These are phyloP conservation scores for Rosa multiflora DNA, from an alignment of 306 rosid genomes.

Conservation along the genomic window DNA sequence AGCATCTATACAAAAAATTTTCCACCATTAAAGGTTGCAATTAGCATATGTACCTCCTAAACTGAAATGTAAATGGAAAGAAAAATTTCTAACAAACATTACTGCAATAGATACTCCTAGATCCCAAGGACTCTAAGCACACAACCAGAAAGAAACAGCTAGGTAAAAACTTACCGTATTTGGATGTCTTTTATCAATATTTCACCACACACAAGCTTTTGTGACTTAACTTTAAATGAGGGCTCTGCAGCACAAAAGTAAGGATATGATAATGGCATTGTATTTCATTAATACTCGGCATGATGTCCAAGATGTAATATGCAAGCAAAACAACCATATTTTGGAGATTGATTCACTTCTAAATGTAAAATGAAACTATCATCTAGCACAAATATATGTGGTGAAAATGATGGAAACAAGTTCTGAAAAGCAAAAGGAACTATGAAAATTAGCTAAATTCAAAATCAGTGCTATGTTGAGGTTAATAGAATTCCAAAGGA, in stretches of 20 bases:
- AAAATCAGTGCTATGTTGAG: background rate
- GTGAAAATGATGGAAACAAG: background rate
- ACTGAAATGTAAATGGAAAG: background rate
- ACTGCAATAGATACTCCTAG: background rate
- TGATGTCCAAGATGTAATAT: background rate
- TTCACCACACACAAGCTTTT: conserved; percentile 28
- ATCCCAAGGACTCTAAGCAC: background rate
- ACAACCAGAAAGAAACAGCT: background rate
- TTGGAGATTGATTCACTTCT: background rate
- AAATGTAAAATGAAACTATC: background rate
- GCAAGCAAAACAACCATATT: background rate
- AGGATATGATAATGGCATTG: conserved; percentile 17
- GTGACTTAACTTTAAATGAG: conserved; percentile 28
- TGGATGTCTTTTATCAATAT: conserved; percentile 40
- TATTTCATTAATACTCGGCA: background rate
- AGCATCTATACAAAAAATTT: conserved; percentile 41
- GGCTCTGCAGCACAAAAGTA: conserved; percentile 39
- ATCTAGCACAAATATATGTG: background rate
- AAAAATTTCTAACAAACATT: background rate
- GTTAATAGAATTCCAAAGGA: background rate
- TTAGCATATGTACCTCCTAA: background rate
- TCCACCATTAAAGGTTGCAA: conserved; percentile 1
- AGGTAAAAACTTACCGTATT: conserved; percentile 47
- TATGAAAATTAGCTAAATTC: background rate
- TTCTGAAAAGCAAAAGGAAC: background rate